Percentiles rank a stretch among this genome's conserved stretches.
Evolutionary conservation across 306 rosid species (phyloP).

Genomic region (Pyrus betulifolia): DNA sequence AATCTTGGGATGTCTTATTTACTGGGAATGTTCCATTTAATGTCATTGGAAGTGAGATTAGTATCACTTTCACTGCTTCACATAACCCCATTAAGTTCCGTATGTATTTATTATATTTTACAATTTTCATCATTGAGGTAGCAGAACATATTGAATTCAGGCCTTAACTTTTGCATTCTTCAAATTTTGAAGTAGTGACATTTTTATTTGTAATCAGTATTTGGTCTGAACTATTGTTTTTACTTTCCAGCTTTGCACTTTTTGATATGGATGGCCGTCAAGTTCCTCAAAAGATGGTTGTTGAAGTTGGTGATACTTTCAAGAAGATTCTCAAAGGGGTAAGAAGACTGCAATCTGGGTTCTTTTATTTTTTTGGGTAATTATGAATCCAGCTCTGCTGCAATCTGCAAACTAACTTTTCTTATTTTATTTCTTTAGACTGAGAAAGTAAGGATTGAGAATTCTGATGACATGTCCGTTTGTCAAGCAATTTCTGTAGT

Average conservation of each 20-base stretch:
- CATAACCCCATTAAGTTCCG: neutral
- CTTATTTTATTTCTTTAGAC: conserved; percentile 25
- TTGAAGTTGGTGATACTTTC: conserved; percentile 64
- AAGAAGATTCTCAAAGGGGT: conserved; percentile 64
- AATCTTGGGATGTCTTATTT: neutral
- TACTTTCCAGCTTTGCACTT: conserved; percentile 57
- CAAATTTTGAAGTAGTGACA: neutral
- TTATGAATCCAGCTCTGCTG: neutral
- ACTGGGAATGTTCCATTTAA: neutral
- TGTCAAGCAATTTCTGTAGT: conserved; percentile 55
- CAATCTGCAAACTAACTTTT: neutral
- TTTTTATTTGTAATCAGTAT: neutral
- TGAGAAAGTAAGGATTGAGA: conserved; percentile 60
- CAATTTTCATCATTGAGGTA: neutral
- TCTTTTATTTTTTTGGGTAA: neutral
- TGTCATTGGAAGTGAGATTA: neutral
- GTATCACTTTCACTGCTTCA: neutral
- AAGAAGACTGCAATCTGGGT: neutral
- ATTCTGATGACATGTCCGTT: conserved; percentile 56
- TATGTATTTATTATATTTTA: neutral
- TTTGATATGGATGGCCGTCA: conserved; percentile 53
- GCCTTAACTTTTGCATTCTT: neutral
- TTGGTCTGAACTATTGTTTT: neutral
- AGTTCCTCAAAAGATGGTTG: conserved; percentile 63
- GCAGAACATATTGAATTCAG: neutral